Evolutionary conservation across 179 eudicot genomes (phyloP), one percentile per base, ranked within the genome.

Genomic region (Beta macrorhiza): DNA sequence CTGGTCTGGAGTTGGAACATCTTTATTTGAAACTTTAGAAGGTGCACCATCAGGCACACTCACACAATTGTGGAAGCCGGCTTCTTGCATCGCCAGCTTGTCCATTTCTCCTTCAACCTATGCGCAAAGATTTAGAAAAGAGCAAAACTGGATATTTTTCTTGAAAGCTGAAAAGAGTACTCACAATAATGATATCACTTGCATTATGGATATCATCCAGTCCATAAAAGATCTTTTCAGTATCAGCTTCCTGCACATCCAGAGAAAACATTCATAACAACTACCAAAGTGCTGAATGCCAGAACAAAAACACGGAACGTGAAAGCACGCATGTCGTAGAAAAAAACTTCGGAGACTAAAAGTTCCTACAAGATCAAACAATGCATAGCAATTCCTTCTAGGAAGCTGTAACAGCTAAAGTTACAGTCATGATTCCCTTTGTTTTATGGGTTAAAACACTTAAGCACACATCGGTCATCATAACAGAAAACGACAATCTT

Each of bases 1-100:
- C 96, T 93, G 8, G 67, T 91, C 93, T 69, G 87, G 84, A 79
- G 86, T 32, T 82, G 99, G 99, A 81, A 96, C 72, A 16, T 83
- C 90, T 82, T 91, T 93, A 47, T 55, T 11, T 15, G 98, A 96
- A 82, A 91, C 92, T 87, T 81, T 61, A 78, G 94, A 67, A 73
- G 99, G 99, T 22, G 99, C 99, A 59, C 99, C 98, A 88, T 96
- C 94, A 79, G 99, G 99, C 78, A 96, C 99, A 87, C 97, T 92
- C 56, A 96, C 97, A 81, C 99, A 96, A 80, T 96, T 96, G 70
- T 81, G 85, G 80, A 92, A 92, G 67, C 99, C 99, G 82, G 98
- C 99, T 84, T 96, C 99, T 88, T 94, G 98, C 98, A 96, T 93
- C 42, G 99, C 89, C 84, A 96, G 98, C 81, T 96, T 96, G 85